Base-by-base conservation (phyloP, 208 protist genomes). In the Crithidia fasciculata region DNA sequence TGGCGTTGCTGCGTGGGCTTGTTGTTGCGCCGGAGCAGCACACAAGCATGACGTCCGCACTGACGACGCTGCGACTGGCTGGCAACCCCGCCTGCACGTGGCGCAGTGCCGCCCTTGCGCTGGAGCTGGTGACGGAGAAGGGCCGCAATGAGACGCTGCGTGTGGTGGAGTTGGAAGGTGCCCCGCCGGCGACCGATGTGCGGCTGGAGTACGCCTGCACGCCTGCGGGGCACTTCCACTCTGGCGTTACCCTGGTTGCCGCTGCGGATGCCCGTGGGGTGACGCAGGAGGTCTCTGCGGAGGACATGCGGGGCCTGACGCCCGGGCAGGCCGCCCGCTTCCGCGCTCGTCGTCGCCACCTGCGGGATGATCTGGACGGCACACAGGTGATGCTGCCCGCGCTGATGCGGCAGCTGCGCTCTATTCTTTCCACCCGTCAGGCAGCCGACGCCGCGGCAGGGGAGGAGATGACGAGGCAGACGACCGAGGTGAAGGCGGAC, bases 1-100 rank as follows among this genome's bases (percentile, higher is more conserved):
- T 84, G 39, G 69, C 69, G 6, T 41, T 93, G 13, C 64, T 92
- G 8, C 54, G 81, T 15, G 85, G 71, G 5, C 78, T 94, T 8
- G 37, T 66, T 0, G 19, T 37, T n/a, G 40, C 59, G 9, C 63
- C 39, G 12, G 44, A 69, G 5, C 41, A 43, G 0, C 45, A n/a
- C 8, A 8, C 8, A 37, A 18, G 45, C 13, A 6, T 19, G 5
- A 40, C 39, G 18, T 39, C 64, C 9, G 5, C 52, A 15, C 47
- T 80, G 19, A 44, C 44, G 2, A 43, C 55, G 18, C 49, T 80
- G 59, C 67, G 60, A 53, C 74, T 80, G 7, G 64, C 62, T 5
- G 71, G 68, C 60, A 80, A 80, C 40, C 61, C 45, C 5, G 60
- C 61, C 4, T 80, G 74, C 49, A 80, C 74, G 61, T 74, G 67